These are phyloP conservation scores for Emericellopsis terricola DNA, from an alignment of 495 filamentous ascomycete species.

Conservation along the genomic window DNA sequence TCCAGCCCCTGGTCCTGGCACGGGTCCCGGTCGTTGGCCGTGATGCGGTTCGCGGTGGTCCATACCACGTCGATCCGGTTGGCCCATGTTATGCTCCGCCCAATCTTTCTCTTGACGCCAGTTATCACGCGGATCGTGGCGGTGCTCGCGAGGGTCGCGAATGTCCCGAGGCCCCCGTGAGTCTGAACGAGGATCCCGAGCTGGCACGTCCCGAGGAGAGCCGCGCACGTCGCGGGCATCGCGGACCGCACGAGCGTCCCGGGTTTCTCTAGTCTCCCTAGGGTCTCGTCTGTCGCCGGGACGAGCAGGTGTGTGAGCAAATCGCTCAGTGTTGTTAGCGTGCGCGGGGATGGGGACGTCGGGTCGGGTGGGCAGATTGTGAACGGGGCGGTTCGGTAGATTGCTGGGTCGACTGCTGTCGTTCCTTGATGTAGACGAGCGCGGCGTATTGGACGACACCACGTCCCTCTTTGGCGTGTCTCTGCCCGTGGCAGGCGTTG, in stretches of 20 bases:
- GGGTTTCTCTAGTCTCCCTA: slow-evolving; percentile 11
- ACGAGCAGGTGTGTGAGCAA: slow-evolving; percentile 11
- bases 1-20: no score
- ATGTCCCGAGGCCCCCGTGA: slow-evolving; percentile 10
- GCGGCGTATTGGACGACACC: slow-evolving; percentile 5
- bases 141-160: slow-evolving; percentile 13
- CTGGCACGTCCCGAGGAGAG: no score
- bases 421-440: slow-evolving; percentile 3
- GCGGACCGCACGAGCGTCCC: slow-evolving; percentile 4
- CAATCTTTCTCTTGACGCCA: slow-evolving; percentile 11
- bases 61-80: neutral
- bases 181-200: no score
- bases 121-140: slow-evolving; percentile 19
- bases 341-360: slow-evolving; percentile 22
- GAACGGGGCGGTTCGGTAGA: slow-evolving; percentile 15
- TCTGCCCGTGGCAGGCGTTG: no score
- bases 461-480: no score
- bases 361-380: slow-evolving; percentile 25
- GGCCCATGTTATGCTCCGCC: no score
- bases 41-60: neutral
- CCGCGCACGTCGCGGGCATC: slow-evolving; percentile 15
- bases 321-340: slow-evolving; percentile 19
- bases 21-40: no score
- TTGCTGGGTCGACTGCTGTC: no score
- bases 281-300: slow-evolving; percentile 13